These are phyloP conservation scores for Rhizopus arrhizus DNA, from an alignment of 371 early-diverging fungal species.

Conservation along the genomic window DNA sequence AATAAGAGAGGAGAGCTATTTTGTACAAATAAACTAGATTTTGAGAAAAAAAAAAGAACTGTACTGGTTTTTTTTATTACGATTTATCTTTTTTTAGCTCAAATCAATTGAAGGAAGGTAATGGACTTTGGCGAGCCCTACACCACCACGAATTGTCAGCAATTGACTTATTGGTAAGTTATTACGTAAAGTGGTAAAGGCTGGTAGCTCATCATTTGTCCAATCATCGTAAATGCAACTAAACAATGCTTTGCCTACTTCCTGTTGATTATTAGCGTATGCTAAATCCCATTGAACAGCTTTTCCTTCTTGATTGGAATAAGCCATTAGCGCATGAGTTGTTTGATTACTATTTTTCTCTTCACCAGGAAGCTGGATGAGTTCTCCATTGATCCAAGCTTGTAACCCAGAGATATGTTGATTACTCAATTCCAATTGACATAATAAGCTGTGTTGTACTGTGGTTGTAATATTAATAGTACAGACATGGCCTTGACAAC, in stretches of 20 bases:
- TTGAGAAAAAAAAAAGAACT: not conserved
- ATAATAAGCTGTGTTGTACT: conserved; percentile 27
- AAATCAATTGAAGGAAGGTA: conserved; percentile 24
- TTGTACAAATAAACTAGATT: not conserved
- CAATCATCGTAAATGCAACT: conserved; percentile 58
- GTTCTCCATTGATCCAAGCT: conserved; percentile 18
- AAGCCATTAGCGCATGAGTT: conserved; percentile 16
- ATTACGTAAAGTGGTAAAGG: conserved; percentile 36
- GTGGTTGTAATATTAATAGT: conserved; percentile 13
- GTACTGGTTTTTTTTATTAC: not conserved
- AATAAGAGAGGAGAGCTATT: conserved; percentile 8
- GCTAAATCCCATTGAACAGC: conserved; percentile 19
- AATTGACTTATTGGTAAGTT: conserved; percentile 24
- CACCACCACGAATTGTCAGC: conserved; percentile 39
- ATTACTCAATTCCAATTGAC: conserved; percentile 26
- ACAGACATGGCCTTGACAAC: conserved; percentile 11
- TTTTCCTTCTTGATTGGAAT: conserved; percentile 15
- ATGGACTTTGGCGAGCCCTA: conserved; percentile 33
- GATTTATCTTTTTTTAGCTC: not conserved
- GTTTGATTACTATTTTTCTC: not conserved
- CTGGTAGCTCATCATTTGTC: conserved; percentile 47
- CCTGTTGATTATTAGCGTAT: conserved; percentile 29
- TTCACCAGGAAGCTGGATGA: conserved; percentile 1
- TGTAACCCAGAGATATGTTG: conserved; percentile 11
- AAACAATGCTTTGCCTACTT: conserved; percentile 27